phyloP scores from a whole-genome alignment of 345 rosid genomes.

The Combretum micranthum region DNA sequence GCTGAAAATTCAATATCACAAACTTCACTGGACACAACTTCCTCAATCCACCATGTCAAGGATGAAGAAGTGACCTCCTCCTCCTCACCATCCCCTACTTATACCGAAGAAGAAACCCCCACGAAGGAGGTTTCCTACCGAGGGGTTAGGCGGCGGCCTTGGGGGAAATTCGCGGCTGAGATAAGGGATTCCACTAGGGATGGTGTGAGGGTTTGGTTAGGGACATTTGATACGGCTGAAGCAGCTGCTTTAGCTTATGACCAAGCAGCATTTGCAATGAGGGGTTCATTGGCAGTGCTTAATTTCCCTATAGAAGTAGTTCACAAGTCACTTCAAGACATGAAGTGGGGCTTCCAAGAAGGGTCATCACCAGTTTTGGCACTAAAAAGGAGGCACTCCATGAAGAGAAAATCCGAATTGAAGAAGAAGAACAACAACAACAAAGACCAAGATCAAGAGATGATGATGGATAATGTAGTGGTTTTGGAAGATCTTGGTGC shows the following conservation, averaged over 20 bases:
- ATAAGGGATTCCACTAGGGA: conserved; percentile 62
- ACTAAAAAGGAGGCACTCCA: conserved; percentile 39
- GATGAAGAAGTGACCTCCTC: conserved; percentile 31
- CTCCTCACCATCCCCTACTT: conserved; percentile 10
- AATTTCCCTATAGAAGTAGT: conserved; percentile 48
- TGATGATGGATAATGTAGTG: conserved; percentile 24
- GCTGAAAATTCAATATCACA: conserved; percentile 15
- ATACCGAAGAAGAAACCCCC: neutral
- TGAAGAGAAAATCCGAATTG: conserved; percentile 31
- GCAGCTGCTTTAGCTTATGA: conserved; percentile 66
- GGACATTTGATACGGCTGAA: conserved; percentile 60
- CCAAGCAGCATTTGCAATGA: conserved; percentile 60
- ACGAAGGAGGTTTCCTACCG: conserved; percentile 27
- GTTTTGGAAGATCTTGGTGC: conserved; percentile 58
- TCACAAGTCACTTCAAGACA: conserved; percentile 33
- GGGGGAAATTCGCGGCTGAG: conserved; percentile 71
- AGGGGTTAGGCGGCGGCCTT: conserved; percentile 56
- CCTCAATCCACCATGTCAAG: neutral
- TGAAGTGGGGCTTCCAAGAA: conserved; percentile 22
- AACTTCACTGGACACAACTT: neutral
- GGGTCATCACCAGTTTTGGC: conserved; percentile 48
- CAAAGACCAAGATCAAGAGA: conserved; percentile 19
- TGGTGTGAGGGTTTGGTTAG: conserved; percentile 57
- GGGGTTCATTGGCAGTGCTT: conserved; percentile 42
- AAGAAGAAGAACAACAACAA: conserved; percentile 39